Conservation (phyloP, 176 grass and related monocot genomes). For the Ampelocalamus luodianensis region DNA sequence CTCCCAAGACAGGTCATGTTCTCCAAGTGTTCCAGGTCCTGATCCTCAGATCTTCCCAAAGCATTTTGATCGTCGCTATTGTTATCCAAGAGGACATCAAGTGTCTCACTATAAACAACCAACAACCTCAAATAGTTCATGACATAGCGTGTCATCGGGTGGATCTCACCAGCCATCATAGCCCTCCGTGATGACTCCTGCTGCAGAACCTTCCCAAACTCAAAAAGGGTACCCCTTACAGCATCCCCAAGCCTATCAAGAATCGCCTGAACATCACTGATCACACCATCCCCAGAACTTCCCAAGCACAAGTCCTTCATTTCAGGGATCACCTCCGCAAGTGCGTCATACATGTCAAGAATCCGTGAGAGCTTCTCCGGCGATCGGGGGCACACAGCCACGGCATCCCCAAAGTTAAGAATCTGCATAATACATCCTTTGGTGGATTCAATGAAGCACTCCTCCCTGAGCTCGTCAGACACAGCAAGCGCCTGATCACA, state of each 20-base stretch:
- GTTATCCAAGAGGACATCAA: conserved; percentile 70
- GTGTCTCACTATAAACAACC: conserved; percentile 71
- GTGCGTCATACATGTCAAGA: conserved; percentile 89
- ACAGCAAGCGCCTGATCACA: conserved; percentile 69
- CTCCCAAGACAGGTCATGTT: conserved; percentile 68
- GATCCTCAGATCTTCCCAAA: conserved; percentile 41
- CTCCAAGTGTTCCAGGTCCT: conserved; percentile 60
- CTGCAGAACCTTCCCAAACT: conserved; percentile 82
- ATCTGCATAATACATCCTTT: conserved; percentile 89
- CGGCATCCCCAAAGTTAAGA: conserved; percentile 83
- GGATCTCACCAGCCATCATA: conserved; percentile 75
- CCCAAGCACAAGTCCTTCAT: conserved; percentile 68
- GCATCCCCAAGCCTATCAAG: conserved; percentile 83
- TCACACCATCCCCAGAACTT: conserved; percentile 64
- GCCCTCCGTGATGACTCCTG: conserved; percentile 71
- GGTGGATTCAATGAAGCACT: conserved; percentile 80
- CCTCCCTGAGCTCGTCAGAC: conserved; percentile 72
- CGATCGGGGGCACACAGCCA: conserved; percentile 76
- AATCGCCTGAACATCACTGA: conserved; percentile 66
- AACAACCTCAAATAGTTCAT: conserved; percentile 90
- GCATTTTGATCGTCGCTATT: conserved; percentile 31
- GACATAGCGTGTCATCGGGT: conserved; percentile 92
- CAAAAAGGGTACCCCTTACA: conserved; percentile 69
- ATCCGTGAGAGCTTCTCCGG: conserved; percentile 87
- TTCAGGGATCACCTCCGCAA: conserved; percentile 76